Conservation (phyloP, 352 stramenopile genomes). For the Globisporangium barbulae region DNA sequence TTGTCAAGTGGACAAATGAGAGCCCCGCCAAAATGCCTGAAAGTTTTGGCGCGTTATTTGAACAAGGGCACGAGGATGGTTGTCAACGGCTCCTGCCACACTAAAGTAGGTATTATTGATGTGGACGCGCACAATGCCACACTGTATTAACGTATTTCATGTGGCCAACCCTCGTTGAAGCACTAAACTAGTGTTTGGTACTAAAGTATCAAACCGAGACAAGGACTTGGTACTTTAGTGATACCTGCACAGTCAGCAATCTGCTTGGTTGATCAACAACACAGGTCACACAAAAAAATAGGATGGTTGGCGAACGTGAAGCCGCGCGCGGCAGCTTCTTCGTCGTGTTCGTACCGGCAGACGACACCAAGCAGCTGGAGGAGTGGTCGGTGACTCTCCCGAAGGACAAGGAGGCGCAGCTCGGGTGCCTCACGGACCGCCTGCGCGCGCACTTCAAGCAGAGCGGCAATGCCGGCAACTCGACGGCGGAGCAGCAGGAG, state of each 20-base stretch:
- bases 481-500: conserved; percentile 51
- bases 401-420: conserved; percentile 72
- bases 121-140: not conserved
- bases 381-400: conserved; percentile 72
- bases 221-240: too few relatives aligned
- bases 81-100: conserved; percentile 1
- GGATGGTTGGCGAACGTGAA: conserved; percentile 60
- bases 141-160: not conserved
- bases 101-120: not conserved
- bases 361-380: conserved; percentile 52
- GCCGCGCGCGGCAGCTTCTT: conserved; percentile 55
- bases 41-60: conserved; percentile 9
- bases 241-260: not conserved
- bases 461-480: conserved; percentile 24
- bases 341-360: conserved; percentile 65
- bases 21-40: conserved; percentile 7
- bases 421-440: conserved; percentile 80
- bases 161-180: not conserved
- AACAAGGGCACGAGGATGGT: not conserved
- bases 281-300: not conserved
- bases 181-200: not conserved
- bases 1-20: conserved; percentile 13
- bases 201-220: not conserved
- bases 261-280: not conserved
- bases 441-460: conserved; percentile 78